Evolutionary conservation across 2,329 filamentous ascomycete genomes (phyloP).

Genomic region (Cryphonectria nitschkei): DNA sequence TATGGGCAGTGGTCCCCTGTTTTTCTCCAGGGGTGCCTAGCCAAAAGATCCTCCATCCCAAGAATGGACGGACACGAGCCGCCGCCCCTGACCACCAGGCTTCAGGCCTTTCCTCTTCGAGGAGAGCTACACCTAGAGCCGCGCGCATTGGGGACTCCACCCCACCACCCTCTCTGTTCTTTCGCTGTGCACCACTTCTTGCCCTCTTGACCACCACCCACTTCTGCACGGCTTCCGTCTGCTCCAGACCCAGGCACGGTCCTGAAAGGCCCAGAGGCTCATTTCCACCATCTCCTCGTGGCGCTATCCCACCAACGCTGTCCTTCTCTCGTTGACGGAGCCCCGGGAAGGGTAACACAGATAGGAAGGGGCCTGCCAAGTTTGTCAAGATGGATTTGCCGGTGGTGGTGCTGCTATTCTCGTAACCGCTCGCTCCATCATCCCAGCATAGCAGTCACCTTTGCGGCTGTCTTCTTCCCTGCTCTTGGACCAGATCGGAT

Average conservation of each 20-base stretch:
- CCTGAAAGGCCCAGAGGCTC: background rate
- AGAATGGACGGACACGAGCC: conserved; percentile 17
- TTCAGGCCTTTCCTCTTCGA: background rate
- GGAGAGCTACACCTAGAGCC: conserved; percentile 8
- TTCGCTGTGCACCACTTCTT: background rate
- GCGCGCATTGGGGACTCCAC: conserved; percentile 15
- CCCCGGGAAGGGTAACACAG: background rate
- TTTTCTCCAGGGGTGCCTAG: background rate
- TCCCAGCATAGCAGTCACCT: background rate
- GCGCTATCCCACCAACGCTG: background rate
- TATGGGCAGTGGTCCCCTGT: background rate
- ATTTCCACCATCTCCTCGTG: background rate
- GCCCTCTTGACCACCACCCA: background rate
- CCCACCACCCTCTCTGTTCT: background rate
- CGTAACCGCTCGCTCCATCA: background rate
- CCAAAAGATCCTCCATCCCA: background rate
- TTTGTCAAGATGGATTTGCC: conserved; percentile 10
- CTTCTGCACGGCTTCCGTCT: background rate
- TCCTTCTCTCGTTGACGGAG: background rate
- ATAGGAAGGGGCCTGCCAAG: background rate
- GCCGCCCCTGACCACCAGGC: conserved; percentile 15
- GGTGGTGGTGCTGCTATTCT: conserved; percentile 25
- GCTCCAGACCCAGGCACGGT: background rate
- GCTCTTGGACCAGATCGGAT: background rate
- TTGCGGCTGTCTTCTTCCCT: conserved; percentile 1